Evolutionary conservation across 805 yeast species (phyloP).

Genomic region (Wickerhamiella bombiphila): DNA sequence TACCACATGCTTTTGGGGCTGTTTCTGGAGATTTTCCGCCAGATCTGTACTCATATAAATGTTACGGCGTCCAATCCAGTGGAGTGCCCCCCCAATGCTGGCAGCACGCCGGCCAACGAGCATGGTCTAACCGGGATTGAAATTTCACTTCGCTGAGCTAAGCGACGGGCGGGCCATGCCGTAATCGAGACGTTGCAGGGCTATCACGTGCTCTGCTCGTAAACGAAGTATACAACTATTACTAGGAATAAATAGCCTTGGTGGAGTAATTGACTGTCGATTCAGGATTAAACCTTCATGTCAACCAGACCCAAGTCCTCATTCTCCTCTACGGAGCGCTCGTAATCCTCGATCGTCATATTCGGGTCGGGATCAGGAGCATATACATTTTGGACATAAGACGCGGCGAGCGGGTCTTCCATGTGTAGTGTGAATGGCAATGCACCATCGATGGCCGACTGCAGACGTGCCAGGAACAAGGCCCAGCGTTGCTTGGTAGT

Average conservation of each 20-base stretch:
- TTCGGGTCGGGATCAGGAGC: constrained; percentile 98
- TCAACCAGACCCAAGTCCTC: constrained; percentile 72
- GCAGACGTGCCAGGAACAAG: constrained; percentile 54
- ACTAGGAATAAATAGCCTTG: too few species aligned
- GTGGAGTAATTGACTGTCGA: too few species aligned
- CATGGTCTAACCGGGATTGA: too few species aligned
- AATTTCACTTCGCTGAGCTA: constrained; percentile 2
- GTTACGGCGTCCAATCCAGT: constrained; percentile 1
- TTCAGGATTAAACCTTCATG: constrained; percentile 22
- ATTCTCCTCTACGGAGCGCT: constrained; percentile 77
- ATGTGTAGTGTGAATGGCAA: constrained; percentile 64
- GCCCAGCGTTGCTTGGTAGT: constrained; percentile 73
- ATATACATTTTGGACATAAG: constrained; percentile 93
- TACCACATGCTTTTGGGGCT: constrained; percentile 40
- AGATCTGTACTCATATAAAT: constrained; percentile 11
- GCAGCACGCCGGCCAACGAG: too few species aligned
- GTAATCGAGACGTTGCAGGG: too few species aligned
- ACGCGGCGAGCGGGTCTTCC: constrained; percentile 92
- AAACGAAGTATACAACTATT: too few species aligned
- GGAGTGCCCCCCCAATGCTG: too few species aligned
- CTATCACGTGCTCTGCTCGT: too few species aligned
- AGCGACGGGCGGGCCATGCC: too few species aligned
- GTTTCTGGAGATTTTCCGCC: neutral
- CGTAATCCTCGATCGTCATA: constrained; percentile 80
- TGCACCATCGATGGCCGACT: constrained; percentile 66